These are phyloP conservation scores for Nakazawaea sp. DNA, from an alignment of 805 yeast species.

Conservation along the genomic window DNA sequence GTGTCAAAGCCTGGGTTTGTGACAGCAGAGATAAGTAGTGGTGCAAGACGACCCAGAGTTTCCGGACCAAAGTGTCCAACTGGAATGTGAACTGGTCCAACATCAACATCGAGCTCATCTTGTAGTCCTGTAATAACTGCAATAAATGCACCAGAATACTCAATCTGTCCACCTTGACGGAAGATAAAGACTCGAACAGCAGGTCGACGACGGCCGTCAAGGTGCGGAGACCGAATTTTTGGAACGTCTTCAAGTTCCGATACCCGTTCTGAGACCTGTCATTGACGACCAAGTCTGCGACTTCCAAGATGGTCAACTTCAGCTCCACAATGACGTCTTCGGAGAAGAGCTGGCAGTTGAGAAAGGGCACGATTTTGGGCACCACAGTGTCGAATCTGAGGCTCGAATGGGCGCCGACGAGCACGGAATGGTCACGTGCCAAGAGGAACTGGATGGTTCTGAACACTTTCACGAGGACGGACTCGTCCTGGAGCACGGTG, in stretches of 20 bases:
- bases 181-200: not conserved
- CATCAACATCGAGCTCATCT: constrained; percentile 15
- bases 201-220: not conserved
- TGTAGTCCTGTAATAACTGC: constrained; percentile 19
- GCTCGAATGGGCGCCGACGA: not conserved
- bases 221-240: not conserved
- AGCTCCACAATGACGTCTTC: not conserved
- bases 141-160: constrained; percentile 20
- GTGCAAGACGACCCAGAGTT: constrained; percentile 24
- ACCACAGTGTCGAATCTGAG: not conserved
- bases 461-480: constrained; percentile 21
- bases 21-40: too few species aligned
- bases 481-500: constrained; percentile 13
- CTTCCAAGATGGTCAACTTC: not conserved
- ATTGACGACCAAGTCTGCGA: not conserved
- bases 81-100: constrained; percentile 16
- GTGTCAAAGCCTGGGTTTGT: not conserved
- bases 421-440: constrained; percentile 11
- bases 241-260: not conserved
- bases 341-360: not conserved
- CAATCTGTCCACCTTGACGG: constrained; percentile 6
- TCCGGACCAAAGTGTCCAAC: constrained; percentile 19
- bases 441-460: constrained; percentile 19
- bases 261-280: not conserved
- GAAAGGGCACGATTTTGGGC: not conserved